These are phyloP conservation scores for Globisporangium perplexum DNA, from an alignment of 352 stramenopile species.

Conservation along the genomic window DNA sequence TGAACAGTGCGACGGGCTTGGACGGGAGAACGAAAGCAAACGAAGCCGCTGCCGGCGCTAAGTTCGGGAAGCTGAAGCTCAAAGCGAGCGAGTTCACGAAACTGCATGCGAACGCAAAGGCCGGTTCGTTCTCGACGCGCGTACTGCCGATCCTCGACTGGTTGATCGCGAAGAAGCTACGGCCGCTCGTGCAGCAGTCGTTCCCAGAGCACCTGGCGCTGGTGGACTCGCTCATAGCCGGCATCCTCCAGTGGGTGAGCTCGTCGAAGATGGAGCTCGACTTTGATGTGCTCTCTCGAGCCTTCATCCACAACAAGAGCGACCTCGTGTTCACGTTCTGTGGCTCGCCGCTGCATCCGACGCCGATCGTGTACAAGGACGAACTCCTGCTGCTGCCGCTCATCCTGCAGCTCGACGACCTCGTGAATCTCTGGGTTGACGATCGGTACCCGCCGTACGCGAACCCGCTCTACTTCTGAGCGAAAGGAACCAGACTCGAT, in stretches of 20 bases:
- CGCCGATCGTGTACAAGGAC: conserved; percentile 48
- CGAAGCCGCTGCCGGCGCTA: neutral
- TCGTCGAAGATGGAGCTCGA: conserved; percentile 39
- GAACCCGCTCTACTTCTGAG: conserved; percentile 63
- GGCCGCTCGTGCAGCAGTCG: conserved; percentile 32
- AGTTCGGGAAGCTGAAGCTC: conserved; percentile 21
- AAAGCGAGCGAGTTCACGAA: conserved; percentile 58
- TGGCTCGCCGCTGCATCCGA: conserved; percentile 44
- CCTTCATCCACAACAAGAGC: conserved; percentile 45
- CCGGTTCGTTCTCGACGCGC: conserved; percentile 38
- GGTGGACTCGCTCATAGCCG: conserved; percentile 43
- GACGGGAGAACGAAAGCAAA: neutral
- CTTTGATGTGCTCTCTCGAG: conserved; percentile 57
- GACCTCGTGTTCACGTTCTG: conserved; percentile 54
- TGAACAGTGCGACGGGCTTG: conserved; percentile 7
- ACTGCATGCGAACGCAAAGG: conserved; percentile 49
- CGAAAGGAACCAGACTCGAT: neutral
- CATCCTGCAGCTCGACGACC: conserved; percentile 60
- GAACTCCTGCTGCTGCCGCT: conserved; percentile 50
- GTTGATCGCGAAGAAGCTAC: conserved; percentile 27
- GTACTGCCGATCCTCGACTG: conserved; percentile 40
- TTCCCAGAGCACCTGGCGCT: conserved; percentile 55
- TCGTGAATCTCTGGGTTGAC: conserved; percentile 75
- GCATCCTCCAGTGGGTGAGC: conserved; percentile 34
- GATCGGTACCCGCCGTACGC: conserved; percentile 61